These are phyloP conservation scores for Suillus bovinus DNA, from an alignment of 768 basidiomycete genomes.

Conservation along the genomic window DNA sequence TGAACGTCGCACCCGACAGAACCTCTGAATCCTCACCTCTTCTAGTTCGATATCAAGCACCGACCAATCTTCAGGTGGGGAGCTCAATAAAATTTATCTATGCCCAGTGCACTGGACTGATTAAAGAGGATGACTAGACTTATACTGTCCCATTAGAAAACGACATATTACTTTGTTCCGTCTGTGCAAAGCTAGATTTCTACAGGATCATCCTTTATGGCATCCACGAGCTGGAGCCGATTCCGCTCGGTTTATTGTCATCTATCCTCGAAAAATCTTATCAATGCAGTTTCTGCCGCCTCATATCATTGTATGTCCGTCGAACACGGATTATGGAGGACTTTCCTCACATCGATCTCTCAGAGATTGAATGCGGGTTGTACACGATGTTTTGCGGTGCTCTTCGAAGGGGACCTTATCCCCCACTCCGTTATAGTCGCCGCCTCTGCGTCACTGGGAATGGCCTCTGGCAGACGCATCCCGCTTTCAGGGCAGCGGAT, in stretches of 20 bases:
- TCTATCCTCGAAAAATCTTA: constrained; percentile 5
- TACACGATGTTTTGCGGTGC: background rate
- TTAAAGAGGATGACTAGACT: background rate
- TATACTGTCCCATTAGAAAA: background rate
- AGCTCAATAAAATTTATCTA: background rate
- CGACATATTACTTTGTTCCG: constrained; percentile 3
- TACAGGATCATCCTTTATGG: constrained; percentile 8
- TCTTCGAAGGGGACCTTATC: constrained; percentile 2
- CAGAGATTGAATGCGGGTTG: background rate
- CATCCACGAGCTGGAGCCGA: background rate
- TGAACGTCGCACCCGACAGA: background rate
- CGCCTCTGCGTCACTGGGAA: background rate
- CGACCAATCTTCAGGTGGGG: background rate
- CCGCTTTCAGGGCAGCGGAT: background rate
- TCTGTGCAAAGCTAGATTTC: constrained; percentile 10
- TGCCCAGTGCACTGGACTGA: background rate
- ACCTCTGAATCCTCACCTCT: background rate
- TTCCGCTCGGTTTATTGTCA: constrained; percentile 6
- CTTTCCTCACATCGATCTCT: constrained; percentile 7
- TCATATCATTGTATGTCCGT: constrained; percentile 7
- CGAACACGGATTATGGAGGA: constrained; percentile 1
- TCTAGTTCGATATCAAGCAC: background rate
- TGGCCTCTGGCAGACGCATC: background rate
- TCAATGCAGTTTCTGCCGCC: constrained; percentile 11
- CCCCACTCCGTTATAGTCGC: background rate